These are phyloP conservation scores for Pseudogymnoascus sp. DNA, from an alignment of 2,329 filamentous ascomycete species.

Conservation along the genomic window DNA sequence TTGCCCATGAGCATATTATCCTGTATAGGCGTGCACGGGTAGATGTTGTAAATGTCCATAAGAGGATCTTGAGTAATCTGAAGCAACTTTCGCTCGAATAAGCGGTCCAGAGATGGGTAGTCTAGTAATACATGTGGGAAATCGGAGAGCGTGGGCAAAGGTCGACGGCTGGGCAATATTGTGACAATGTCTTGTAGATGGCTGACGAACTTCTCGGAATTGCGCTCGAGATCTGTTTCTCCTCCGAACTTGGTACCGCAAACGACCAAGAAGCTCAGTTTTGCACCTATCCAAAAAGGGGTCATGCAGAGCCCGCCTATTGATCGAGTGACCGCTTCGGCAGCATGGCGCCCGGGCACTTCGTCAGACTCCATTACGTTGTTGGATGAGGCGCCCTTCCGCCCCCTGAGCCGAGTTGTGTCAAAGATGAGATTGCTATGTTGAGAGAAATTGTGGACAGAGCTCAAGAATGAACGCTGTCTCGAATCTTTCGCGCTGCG, in stretches of 20 bases:
- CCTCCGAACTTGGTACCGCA: not conserved
- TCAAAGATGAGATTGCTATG: not conserved
- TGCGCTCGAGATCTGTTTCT: not conserved
- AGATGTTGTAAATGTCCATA: not conserved
- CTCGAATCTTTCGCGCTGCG: not conserved
- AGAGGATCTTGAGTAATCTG: not conserved
- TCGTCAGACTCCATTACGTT: not conserved
- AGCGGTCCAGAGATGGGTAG: not conserved
- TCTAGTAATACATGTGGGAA: not conserved
- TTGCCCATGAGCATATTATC: constrained; percentile 16
- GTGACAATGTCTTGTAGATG: not conserved
- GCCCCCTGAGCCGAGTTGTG: not conserved
- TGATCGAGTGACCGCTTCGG: not conserved
- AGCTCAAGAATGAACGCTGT: not conserved
- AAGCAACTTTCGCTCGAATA: not conserved
- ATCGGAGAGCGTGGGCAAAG: not conserved
- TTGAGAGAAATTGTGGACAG: not conserved
- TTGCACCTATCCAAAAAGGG: not conserved
- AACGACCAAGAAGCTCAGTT: not conserved
- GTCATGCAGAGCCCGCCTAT: not conserved
- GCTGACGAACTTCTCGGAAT: not conserved
- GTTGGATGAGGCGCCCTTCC: not conserved
- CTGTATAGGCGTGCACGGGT: constrained; percentile 16
- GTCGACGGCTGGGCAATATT: not conserved
- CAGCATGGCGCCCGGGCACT: not conserved